phyloP scores from a whole-genome alignment of 208 protist species.

The Trypanosoma rangeli region DNA sequence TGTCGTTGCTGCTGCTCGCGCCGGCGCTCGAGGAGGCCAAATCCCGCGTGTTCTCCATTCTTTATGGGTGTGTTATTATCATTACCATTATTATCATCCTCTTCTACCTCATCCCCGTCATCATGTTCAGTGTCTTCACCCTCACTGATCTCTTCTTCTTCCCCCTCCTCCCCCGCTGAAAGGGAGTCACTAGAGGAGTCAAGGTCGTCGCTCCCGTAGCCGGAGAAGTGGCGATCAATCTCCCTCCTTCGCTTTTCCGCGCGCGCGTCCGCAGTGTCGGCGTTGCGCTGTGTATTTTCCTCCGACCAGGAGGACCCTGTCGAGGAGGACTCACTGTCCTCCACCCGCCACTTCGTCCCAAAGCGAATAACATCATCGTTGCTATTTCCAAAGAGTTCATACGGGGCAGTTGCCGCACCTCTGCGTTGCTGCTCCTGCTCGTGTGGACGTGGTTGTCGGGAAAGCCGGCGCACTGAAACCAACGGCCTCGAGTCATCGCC shows the following conservation, averaged over 20 bases:
- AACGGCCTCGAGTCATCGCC: slow-evolving; percentile 19
- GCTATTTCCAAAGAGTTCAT: slow-evolving; percentile 30
- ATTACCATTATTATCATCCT: slow-evolving; percentile 12
- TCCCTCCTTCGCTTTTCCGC: slow-evolving; percentile 9
- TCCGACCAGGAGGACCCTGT: neutral
- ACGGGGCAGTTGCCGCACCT: neutral
- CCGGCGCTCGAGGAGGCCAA: slow-evolving; percentile 18
- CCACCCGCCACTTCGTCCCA: slow-evolving; percentile 10
- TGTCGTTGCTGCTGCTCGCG: slow-evolving; percentile 18
- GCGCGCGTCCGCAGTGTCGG: neutral
- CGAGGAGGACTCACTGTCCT: neutral
- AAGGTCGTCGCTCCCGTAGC: slow-evolving; percentile 34
- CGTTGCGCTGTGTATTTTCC: neutral
- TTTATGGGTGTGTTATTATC: slow-evolving; percentile 7
- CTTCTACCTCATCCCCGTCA: slow-evolving; percentile 21
- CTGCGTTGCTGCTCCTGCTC: neutral
- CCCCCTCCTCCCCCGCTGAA: slow-evolving; percentile 17
- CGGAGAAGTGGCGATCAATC: slow-evolving; percentile 35
- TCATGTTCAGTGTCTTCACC: slow-evolving; percentile 20
- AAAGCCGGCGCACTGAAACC: slow-evolving; percentile 21
- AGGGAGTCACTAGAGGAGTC: slow-evolving; percentile 9
- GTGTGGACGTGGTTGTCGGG: slow-evolving; percentile 9
- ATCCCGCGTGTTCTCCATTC: neutral
- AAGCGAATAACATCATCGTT: slow-evolving; percentile 41
- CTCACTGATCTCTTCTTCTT: slow-evolving; percentile 23